Evolutionary conservation across 352 stramenopile genomes (phyloP).

Genomic region (Pythium coloratum): DNA sequence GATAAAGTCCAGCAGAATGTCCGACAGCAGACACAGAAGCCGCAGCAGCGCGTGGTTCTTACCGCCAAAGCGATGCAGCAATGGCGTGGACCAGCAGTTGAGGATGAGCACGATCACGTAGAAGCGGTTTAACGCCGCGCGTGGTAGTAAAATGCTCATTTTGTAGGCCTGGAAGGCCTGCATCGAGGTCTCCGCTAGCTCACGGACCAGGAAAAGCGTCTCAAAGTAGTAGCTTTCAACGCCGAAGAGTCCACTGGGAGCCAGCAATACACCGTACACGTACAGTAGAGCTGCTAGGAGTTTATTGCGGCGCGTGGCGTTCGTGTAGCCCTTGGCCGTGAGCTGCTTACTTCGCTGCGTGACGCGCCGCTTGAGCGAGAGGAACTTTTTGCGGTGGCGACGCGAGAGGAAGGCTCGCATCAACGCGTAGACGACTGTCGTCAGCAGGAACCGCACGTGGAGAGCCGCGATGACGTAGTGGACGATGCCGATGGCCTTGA

Average conservation of each 20-base stretch:
- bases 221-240: slow-evolving; percentile 18
- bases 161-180: slow-evolving; percentile 19
- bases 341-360: not conserved
- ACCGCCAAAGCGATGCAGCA: slow-evolving; percentile 3
- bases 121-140: slow-evolving; percentile 13
- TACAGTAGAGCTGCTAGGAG: not conserved
- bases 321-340: not conserved
- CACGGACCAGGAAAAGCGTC: slow-evolving; percentile 15
- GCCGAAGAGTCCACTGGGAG: slow-evolving; percentile 2
- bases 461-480: slow-evolving; percentile 16
- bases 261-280: slow-evolving; percentile 3
- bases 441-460: slow-evolving; percentile 3
- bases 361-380: not conserved
- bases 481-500: slow-evolving; percentile 5
- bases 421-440: not conserved
- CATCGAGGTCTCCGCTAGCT: slow-evolving; percentile 14
- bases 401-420: not conserved
- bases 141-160: slow-evolving; percentile 18
- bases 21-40: slow-evolving; percentile 12
- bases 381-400: not conserved
- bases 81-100: slow-evolving; percentile 24
- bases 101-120: slow-evolving; percentile 13
- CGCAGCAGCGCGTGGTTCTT: slow-evolving; percentile 3
- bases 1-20: slow-evolving; percentile 20
- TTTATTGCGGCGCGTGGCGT: not conserved